Evolutionary conservation across 306 rosid species (phyloP), one percentile per base, ranked within the genome.

Genomic region (Glycine soja): DNA sequence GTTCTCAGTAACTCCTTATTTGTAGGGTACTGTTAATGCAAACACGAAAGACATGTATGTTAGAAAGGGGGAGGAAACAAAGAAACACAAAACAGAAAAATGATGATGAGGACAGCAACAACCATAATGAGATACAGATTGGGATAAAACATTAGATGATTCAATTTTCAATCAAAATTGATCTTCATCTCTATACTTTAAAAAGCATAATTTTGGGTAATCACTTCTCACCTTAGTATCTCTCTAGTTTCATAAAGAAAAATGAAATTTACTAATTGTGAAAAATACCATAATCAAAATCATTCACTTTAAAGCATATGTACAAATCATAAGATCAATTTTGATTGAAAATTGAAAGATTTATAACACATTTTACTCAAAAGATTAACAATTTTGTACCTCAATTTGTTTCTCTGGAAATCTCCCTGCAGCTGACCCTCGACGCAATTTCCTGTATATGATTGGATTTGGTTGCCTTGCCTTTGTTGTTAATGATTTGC

Each of bases 401-500:
- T 71, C 64, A 15, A 1, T 34, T 80, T 71, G 72, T 71, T 80
- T 80, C 2, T 40, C 78, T 45, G 51, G 48, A 80, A 32, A n/a
- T 71, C 70, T 57, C 2, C 38, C 48, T 10, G 46, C 59, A 10
- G 69, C 82, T 68, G 70, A 70, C 40, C 83, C 72, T 46, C 83
- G 72, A 36, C 78, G 78, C 52, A 18, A 59, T 59, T 72, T 71
- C 16, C 75, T 78, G 75, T 40, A 4, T 59, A 48, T 10, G 45
- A 58, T 48, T 59, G 72, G 77, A 80, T 80, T 80, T 58, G 78
- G 83, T 32, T 46, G 72, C 34, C 64, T 70, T 70, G 69, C 38
- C 82, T 66, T 66, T 53, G 56, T 40, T 40, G 32, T 50, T 65
- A 53, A 65, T 48, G 5, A 64, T 65, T 50, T 50, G 43, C 65